Percentiles rank a stretch among this genome's conserved stretches.
Conservation (phyloP, 1,284 basidiomycete species). For the Melampsora larici-populina region DNA sequence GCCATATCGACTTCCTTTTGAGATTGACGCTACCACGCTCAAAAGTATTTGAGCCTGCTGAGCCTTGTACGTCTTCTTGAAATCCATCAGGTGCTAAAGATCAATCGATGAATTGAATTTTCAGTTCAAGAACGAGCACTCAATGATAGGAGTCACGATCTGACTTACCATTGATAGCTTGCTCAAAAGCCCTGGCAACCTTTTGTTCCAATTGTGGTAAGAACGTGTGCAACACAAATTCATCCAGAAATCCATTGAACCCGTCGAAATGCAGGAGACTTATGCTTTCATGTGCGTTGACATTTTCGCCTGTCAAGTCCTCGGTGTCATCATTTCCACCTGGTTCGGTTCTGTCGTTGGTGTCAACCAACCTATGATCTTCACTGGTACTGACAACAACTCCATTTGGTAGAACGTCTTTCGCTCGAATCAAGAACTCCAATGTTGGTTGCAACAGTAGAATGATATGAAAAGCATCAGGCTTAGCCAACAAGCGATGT, state of each 20-base stretch:
- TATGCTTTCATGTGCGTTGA: constrained; percentile 2
- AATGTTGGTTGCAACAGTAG: constrained; percentile 90
- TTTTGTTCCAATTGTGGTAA: constrained; percentile 93
- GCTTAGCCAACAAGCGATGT: constrained; percentile 79
- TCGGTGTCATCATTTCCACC: constrained; percentile 19
- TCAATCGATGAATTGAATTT: too few species aligned
- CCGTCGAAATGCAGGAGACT: constrained; percentile 57
- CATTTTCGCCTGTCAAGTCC: neutral
- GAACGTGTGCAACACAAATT: constrained; percentile 90
- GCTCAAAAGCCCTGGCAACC: constrained; percentile 80
- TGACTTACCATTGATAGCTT: constrained; percentile 69
- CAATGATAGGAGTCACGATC: too few species aligned
- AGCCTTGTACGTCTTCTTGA: constrained; percentile 67
- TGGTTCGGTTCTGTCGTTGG: neutral
- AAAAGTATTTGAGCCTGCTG: constrained; percentile 1
- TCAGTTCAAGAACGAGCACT: too few species aligned
- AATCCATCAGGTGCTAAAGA: constrained; percentile 64
- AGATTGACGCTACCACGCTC: neutral
- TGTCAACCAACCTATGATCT: neutral
- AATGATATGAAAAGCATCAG: constrained; percentile 92
- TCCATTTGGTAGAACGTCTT: constrained; percentile 70
- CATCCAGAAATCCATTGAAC: constrained; percentile 76
- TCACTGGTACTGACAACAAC: constrained; percentile 60
- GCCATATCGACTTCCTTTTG: constrained; percentile 59
- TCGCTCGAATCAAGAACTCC: constrained; percentile 70